Base-by-base conservation (phyloP, 208 protist genomes). In the Leishmania arabica region DNA sequence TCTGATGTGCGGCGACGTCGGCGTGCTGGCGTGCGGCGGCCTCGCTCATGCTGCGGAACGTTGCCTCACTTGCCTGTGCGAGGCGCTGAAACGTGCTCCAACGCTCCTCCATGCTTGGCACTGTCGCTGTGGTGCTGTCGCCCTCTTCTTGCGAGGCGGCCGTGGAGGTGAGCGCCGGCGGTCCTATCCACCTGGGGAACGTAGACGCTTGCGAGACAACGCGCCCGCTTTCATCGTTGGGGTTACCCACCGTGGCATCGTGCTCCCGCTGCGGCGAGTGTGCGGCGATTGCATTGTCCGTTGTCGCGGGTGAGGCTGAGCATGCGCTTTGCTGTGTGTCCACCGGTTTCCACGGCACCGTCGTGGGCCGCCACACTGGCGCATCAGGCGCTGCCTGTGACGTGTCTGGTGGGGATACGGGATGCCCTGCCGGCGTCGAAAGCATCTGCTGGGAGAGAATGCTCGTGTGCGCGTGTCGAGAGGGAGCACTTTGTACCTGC, bases 1-100 rank as follows among this genome's bases (percentile, higher is more conserved):
- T 81, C 77, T 85, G 82, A 40, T 81, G 77, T 7, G 77, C 77
- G 1, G 64, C 19, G 5, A 56, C 53, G 8, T 85, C 82, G 54
- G 37, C 56, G 31, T 75, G 49, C 37, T 78, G 47, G 31, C 82
- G 82, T 6, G 60, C 73, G 11, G 73, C 24, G 19, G 54, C 58
- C 51, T 81, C 82, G 3, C 60, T 65, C 77, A 75, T 81, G 27
- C 42, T 37, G 53, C 82, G 71, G 31, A 81, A 85, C 40, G 72
- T 73, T 71, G 77, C 78, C 47, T 85, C 82, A 56, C 82, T 82
- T 0, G 73, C 77, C 64, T 76, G 77, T 53, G 78, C 73, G 37
- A 82, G 77, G 15, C 65, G 82, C 64, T 85, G 82, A 58, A 85
- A 85, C 21, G 56, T 47, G 11, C 58, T 73, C 82, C 82, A 85